Evolutionary conservation across 75 land plant genomes (phyloP), one percentile per base, ranked within the genome.

Genomic region (Cupressus sempervirens): DNA sequence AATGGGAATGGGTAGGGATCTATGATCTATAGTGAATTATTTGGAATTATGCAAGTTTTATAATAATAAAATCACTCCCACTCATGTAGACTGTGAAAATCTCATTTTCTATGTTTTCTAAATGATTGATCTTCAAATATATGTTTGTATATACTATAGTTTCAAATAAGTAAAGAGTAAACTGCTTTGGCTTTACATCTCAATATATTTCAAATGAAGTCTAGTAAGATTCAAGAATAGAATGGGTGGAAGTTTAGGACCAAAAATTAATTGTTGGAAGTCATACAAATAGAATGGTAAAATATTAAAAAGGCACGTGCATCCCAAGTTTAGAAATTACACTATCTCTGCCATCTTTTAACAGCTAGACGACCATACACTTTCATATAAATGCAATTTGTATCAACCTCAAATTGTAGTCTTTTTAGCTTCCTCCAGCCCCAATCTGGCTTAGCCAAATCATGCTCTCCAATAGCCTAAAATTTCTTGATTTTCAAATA

Each of bases 391-490:
- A 92, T 82, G 72, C 91, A 88, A 88, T 93, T 91, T 18, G 87
- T 86, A 90, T 93, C 95, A 41, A 95, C 89, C 85, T 91, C 91
- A 86, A 96, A 96, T 72, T 91, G 91, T 82, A 96, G 83, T 23
- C 85, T 81, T 45, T 86, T 89, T 14, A 96, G 86, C 23, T 88
- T 90, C 36, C 86, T 87, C 96, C 96, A 96, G n/a, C 92, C 90
- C 32, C 76, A 80, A 18, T 95, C 96, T 68, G 94, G 87, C 85
- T 86, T 89, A 4, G 89, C 86, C 30, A 96, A 84, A 87, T 94
- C 95, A 82, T 89, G 91, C 81, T 96, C 98, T 13, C 95, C 93
- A 79, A 96, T 93, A 12, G 88, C 91, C 86, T 93, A 86, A 84
- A 96, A 96, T 67, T 94, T 90, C 73, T 85, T 90, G 38, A 96